Base-by-base conservation (phyloP, 805 yeast genomes). In the Candida corydali region DNA sequence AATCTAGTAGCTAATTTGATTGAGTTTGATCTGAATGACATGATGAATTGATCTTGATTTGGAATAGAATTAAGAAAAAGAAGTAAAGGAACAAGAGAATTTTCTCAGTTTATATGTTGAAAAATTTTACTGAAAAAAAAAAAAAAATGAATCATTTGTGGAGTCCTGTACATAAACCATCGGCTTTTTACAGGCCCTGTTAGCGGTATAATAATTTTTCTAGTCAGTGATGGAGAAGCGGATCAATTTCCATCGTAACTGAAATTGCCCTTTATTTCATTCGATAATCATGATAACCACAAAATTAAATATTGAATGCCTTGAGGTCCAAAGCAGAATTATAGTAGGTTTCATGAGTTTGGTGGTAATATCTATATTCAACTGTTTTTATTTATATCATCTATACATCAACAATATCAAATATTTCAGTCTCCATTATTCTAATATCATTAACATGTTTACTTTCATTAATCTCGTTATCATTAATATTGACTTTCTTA, bases 1-100 rank as follows among this genome's bases (percentile, higher is more conserved):
- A 73, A 72, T 44, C 62, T 57, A 61, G 75, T 71, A 43, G 72
- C 73, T 62, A 66, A 57, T 52, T 70, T 69, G 39, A 65, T 47
- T 37, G 71, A 55, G 45, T 65, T 52, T 58, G 53, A 59, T 67
- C 72, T 68, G 51, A 66, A 59, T 41, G 73, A 68, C 73, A 67
- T 68, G 38, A n/a, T n/a, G n/a, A n/a, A n/a, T n/a, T n/a, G n/a
- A n/a, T n/a, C n/a, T n/a, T n/a, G n/a, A n/a, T n/a, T n/a, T n/a
- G n/a, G n/a, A 29, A 17, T 37, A 34, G 42, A 33, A 34, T 39
- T 33, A 17, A 12, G 9, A 32, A 25, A 14, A 24, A 34, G 34
- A 38, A 40, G 26, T 36, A 28, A 34, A 18, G n/a, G 18, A 29
- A 30, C 19, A 19, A 34, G 41, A 38, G 31, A 27, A 22, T 34